phyloP scores from a whole-genome alignment of 257 asterid species.

The Scutellaria minor region DNA sequence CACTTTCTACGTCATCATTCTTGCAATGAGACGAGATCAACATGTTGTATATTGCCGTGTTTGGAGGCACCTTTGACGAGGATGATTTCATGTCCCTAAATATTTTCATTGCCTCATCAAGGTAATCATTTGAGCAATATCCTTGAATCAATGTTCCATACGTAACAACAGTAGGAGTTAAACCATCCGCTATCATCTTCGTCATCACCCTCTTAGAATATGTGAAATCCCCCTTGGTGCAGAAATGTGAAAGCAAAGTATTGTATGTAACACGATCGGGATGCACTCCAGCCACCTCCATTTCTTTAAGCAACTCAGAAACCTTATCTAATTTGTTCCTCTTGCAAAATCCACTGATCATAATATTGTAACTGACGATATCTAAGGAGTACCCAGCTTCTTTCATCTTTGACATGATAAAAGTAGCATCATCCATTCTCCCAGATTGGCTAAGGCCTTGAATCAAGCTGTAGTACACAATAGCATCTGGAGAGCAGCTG shows the following conservation, averaged over 20 bases:
- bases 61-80: constrained; percentile 57
- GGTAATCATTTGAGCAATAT: constrained; percentile 53
- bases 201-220: constrained; percentile 52
- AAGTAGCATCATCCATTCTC: constrained; percentile 69
- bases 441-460: constrained; percentile 73
- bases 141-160: constrained; percentile 77
- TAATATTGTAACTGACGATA: constrained; percentile 58
- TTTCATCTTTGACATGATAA: constrained; percentile 54
- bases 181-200: constrained; percentile 61
- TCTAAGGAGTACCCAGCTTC: constrained; percentile 76
- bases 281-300: constrained; percentile 58
- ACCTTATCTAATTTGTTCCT: constrained; percentile 65
- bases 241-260: constrained; percentile 68
- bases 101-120: constrained; percentile 65
- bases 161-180: constrained; percentile 70
- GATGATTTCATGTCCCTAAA: constrained; percentile 52
- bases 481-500: constrained; percentile 71
- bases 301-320: constrained; percentile 57
- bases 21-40: constrained; percentile 73
- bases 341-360: constrained; percentile 79
- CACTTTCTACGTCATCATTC: constrained; percentile 61
- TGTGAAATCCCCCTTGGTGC: constrained; percentile 60
- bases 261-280: constrained; percentile 82
- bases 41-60: constrained; percentile 67
- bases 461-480: constrained; percentile 68